phyloP scores from a whole-genome alignment of 129 eudicot species.

The Flaveria sonorensis region DNA sequence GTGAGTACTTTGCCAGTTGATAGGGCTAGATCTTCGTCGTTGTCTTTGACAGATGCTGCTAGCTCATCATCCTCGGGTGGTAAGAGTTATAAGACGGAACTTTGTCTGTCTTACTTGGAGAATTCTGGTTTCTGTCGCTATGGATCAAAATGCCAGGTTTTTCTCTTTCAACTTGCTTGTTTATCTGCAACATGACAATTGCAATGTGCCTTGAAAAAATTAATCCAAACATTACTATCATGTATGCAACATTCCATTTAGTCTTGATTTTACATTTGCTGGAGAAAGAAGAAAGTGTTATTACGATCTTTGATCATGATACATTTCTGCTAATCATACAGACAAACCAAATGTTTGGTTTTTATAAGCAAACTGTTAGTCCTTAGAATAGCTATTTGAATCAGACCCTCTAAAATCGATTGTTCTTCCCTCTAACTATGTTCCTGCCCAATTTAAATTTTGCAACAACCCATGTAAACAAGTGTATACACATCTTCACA shows the following conservation, averaged over 20 bases:
- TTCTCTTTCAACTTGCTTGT: constrained; percentile 15
- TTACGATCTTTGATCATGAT: not conserved
- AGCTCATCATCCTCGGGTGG: constrained; percentile 36
- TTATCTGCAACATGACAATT: constrained; percentile 18
- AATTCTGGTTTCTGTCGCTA: constrained; percentile 35
- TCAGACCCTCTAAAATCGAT: not conserved
- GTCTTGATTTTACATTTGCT: not conserved
- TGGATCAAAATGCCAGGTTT: constrained; percentile 44
- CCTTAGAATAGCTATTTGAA: not conserved
- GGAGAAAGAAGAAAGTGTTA: constrained; percentile 18
- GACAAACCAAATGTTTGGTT: not conserved
- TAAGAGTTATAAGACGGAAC: constrained; percentile 34
- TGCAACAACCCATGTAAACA: not conserved
- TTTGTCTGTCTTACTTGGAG: constrained; percentile 38
- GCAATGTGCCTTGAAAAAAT: constrained; percentile 20
- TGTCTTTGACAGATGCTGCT: constrained; percentile 37
- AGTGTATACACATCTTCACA: not conserved
- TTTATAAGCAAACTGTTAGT: constrained; percentile 7
- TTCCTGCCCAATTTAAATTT: constrained; percentile 13
- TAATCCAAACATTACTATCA: not conserved
- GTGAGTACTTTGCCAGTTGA: constrained; percentile 23
- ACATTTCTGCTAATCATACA: constrained; percentile 10
- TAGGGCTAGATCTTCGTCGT: constrained; percentile 30
- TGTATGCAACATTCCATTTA: not conserved
- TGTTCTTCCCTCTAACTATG: not conserved